Base-by-base conservation (phyloP, 1,139 yeast species). In the Kazachstania sp. region DNA sequence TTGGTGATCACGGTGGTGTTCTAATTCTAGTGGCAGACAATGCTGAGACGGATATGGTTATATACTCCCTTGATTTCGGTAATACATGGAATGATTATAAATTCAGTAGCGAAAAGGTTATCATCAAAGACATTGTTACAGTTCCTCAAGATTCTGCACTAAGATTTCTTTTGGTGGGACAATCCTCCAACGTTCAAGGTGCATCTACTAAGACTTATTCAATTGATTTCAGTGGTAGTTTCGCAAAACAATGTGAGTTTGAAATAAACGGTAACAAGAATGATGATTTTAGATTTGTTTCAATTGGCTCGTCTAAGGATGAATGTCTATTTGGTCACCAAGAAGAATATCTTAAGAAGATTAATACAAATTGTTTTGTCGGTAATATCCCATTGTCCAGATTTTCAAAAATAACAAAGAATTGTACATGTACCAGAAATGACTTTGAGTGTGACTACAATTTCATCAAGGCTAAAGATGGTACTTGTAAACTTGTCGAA, bases 391-490 rank as follows among this genome's bases (percentile, higher is more conserved):
- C 88, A 35, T 68, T 86, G 47, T 66, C 71, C n/a, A 73, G 78
- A 45, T 88, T 86, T 0, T 77, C 73, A 61, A 75, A 74, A 55
- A 70, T 78, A 18, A 67, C 75, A 15, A 73, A 78, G 54, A 82
- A 86, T 63, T 92, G 99, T 68, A 61, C 83, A 1, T 92, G 99
- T 69, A 76, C 94, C 0, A 77, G 96, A 65, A 75, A 78, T 49
- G 99, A 92, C 66, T 94, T 73, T 60, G 99, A 92, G 67, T 92
- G 99, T 74, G 98, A 92, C 63, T 86, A 79, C 70, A 90, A 90
- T 66, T 90, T 72, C 64, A 78, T 66, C 51, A 77, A 83, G 52
- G 81, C 79, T 35, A 60, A 63, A 1, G 97, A 88, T 63, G 95
- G 95, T 18, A 83, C 95, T 0, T 94, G 99, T 69, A 81, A 83